Base-by-base conservation (phyloP, 2,329 filamentous ascomycete species). In the Aspergillus sp. region DNA sequence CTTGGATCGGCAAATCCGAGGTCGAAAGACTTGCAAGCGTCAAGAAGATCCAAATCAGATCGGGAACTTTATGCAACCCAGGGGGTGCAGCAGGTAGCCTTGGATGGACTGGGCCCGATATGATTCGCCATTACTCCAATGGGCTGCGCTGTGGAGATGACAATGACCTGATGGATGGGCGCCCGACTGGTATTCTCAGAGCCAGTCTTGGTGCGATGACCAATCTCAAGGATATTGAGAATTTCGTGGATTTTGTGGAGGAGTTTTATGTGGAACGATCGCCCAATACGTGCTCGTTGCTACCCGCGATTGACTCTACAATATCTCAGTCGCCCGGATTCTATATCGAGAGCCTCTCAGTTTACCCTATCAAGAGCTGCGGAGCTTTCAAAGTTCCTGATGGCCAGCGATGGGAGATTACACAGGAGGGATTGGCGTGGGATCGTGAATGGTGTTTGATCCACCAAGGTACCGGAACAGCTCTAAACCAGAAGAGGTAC, bases 381-480 rank as follows among this genome's bases (percentile, higher is more conserved):
- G 90, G 87, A 16, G 90, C 90, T 0, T 96, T 90, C 73, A 80
- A 80, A 39, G 81, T 98, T 31, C 89, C 92, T 1, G 62, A 77
- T 0, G 83, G 80, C 2, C 78, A 78, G 7, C 71, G 81, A 14
- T 99, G 95, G 95, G 87, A 90, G 67, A 83, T 98, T 20, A 86
- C 85, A 57, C 81, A 84, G 7, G 92, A 97, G 77, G 95, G 95
- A 0, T 81, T 99, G 2, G 90, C 88, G 9, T 98, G 94, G 92
- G 95, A 99, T 73, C 85, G 95, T 62, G 94, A 98, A 78, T 99
- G 95, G 94, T 98, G 94, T 76, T 80, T 99, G 20, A 82, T 99
- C 14, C 93, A 97, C 72, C 85, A 88, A 70, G 92, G 91, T 49
- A 96, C 93, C 1, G 90, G 91, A 0, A 87, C 88, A 67, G 92